These are phyloP conservation scores for Thoreauomyces humboldtii DNA, from an alignment of 192 early-diverging fungal species.

Conservation along the genomic window DNA sequence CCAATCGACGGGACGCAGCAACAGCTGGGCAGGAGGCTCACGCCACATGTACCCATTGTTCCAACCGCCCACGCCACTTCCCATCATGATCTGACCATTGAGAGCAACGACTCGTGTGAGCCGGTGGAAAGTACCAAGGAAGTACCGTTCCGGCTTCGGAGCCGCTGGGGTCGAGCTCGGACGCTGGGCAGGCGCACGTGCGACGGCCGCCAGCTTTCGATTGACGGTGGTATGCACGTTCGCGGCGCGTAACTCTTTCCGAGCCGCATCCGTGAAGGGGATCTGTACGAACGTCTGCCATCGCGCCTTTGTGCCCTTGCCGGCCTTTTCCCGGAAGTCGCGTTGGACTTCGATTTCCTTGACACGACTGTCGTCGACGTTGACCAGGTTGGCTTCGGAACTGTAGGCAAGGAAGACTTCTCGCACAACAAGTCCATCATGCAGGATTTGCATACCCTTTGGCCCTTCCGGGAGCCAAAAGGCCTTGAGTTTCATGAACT, in stretches of 20 bases:
- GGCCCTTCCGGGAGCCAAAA: constrained; percentile 66
- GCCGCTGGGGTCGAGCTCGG: constrained; percentile 6
- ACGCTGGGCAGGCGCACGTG: constrained; percentile 11
- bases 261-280: constrained; percentile 52
- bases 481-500: constrained; percentile 66
- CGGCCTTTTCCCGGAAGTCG: constrained; percentile 40
- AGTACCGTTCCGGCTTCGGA: constrained; percentile 42
- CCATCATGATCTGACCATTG: constrained; percentile 50
- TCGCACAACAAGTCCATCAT: constrained; percentile 54
- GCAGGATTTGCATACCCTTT: constrained; percentile 53
- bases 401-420: constrained; percentile 57
- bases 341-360: constrained; percentile 51
- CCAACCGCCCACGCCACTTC: constrained; percentile 56
- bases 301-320: constrained; percentile 33
- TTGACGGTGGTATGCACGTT: constrained; percentile 42
- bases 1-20: constrained; percentile 48
- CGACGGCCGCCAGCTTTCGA: constrained; percentile 54
- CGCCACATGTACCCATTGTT: constrained; percentile 53
- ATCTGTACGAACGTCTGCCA: constrained; percentile 62
- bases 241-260: constrained; percentile 35
- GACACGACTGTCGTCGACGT: constrained; percentile 49
- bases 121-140: constrained; percentile 52
- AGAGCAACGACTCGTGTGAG: constrained; percentile 51
- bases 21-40: constrained; percentile 41
- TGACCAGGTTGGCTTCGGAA: constrained; percentile 55